Percentiles rank a stretch among this genome's conserved stretches.
Evolutionary conservation across 805 yeast genomes (phyloP).

Genomic region (Sugiyamaella mastotermitis): DNA sequence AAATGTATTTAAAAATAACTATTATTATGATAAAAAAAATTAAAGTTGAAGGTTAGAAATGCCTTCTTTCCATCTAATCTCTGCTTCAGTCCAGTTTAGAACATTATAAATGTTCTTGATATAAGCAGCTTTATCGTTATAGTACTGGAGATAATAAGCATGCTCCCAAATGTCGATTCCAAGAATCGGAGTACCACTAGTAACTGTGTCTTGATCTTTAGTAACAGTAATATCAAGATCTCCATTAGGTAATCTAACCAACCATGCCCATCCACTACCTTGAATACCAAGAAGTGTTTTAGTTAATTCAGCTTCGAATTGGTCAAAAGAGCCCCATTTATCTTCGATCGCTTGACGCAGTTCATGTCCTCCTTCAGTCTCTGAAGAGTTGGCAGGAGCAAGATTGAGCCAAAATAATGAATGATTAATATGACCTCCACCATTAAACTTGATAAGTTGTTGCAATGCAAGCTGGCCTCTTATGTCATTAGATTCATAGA

Average conservation of each 20-base stretch:
- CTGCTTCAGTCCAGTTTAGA: conserved; percentile 85
- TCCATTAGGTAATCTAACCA: conserved; percentile 68
- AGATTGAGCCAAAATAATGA: conserved; percentile 77
- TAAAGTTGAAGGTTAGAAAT: no score
- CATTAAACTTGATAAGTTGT: conserved; percentile 77
- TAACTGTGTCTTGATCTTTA: conserved; percentile 82
- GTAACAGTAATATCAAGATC: conserved; percentile 72
- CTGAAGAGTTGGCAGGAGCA: conserved; percentile 62
- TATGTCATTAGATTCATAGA: conserved; percentile 50
- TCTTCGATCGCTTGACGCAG: conserved; percentile 48
- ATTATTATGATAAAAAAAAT: no score
- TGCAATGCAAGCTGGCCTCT: conserved; percentile 52
- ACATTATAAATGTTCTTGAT: conserved; percentile 90
- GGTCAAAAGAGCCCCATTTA: conserved; percentile 69
- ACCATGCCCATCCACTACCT: conserved; percentile 93
- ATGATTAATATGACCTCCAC: conserved; percentile 87
- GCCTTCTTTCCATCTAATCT: conserved; percentile 39
- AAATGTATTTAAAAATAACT: no score
- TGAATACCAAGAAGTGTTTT: conserved; percentile 72
- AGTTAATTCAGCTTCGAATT: conserved; percentile 56
- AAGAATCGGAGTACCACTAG: conserved; percentile 59
- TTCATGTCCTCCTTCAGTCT: conserved; percentile 46
- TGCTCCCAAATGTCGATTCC: conserved; percentile 96
- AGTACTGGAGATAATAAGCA: conserved; percentile 87
- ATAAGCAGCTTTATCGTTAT: conserved; percentile 82